These are phyloP conservation scores for Inonotus obliquus DNA, from an alignment of 1,284 basidiomycete species.

Conservation along the genomic window DNA sequence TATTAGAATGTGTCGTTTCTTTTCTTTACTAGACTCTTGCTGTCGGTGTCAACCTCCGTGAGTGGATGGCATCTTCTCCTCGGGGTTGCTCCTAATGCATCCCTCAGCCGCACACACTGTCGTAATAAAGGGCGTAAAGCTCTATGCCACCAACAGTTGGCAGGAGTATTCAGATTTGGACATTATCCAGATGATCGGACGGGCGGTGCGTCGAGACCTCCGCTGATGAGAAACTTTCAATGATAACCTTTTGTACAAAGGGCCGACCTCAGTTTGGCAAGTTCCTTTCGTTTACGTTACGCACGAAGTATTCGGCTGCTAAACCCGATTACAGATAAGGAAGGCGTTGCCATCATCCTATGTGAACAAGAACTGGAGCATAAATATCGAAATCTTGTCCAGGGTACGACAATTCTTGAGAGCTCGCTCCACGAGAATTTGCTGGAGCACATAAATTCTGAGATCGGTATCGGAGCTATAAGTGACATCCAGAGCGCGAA, in stretches of 20 bases:
- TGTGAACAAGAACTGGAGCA: constrained; percentile 70
- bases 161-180: constrained; percentile 80
- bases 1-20: constrained; percentile 1
- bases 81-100: neutral
- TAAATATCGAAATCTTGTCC: constrained; percentile 64
- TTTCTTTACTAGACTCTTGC: constrained; percentile 64
- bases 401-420: constrained; percentile 73
- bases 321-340: constrained; percentile 51
- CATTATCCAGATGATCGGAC: constrained; percentile 82
- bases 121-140: constrained; percentile 76
- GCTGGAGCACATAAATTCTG: constrained; percentile 88
- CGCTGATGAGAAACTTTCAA: neutral
- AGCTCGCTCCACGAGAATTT: constrained; percentile 82
- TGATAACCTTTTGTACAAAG: constrained; percentile 33
- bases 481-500: constrained; percentile 61
- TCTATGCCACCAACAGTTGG: constrained; percentile 58
- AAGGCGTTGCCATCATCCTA: constrained; percentile 74
- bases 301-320: constrained; percentile 7
- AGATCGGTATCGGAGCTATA: constrained; percentile 84
- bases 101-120: constrained; percentile 70
- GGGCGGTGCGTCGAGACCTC: constrained; percentile 47
- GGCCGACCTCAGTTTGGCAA: constrained; percentile 91
- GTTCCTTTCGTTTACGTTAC: constrained; percentile 13
- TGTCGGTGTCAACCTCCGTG: constrained; percentile 85
- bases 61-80: constrained; percentile 25